Evolutionary conservation across 2,329 filamentous ascomycete genomes (phyloP).

Genomic region (Alternaria sp.): DNA sequence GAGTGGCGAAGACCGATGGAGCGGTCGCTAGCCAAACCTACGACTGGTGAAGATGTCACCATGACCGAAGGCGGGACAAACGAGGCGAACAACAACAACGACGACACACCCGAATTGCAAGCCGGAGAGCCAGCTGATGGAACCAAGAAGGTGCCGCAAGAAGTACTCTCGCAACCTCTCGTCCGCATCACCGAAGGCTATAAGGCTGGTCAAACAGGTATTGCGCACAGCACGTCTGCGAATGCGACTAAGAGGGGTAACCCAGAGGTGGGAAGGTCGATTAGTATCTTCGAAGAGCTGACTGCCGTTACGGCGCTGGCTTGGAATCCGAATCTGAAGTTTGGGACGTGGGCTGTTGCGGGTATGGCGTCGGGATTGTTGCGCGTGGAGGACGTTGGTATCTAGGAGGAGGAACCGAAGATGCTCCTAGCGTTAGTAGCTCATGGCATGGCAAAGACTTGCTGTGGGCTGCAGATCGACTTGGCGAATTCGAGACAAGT

Average conservation of each 20-base stretch:
- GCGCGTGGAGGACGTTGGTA: conserved; percentile 56
- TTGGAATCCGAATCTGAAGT: conserved; percentile 60
- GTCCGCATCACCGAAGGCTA: conserved; percentile 52
- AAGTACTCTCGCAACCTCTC: conserved; percentile 31
- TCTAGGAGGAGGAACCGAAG: conserved; percentile 12
- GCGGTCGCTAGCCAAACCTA: conserved; percentile 6
- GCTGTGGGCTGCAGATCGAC: neutral
- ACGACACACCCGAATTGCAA: neutral
- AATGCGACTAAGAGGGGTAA: conserved; percentile 20
- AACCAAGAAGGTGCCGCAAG: conserved; percentile 7
- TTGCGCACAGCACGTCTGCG: conserved; percentile 23
- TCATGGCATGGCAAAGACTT: neutral
- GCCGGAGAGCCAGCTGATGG: neutral
- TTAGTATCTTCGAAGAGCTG: conserved; percentile 55
- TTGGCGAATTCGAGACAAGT: neutral
- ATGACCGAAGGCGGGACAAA: neutral
- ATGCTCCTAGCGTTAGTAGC: neutral
- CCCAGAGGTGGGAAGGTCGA: conserved; percentile 37
- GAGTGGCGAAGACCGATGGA: conserved; percentile 56
- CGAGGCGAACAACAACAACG: too few relatives aligned
- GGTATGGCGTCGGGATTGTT: conserved; percentile 57
- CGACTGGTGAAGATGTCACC: neutral
- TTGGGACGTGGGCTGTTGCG: conserved; percentile 59
- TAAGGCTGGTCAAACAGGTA: conserved; percentile 38
- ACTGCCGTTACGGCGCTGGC: conserved; percentile 53